These are phyloP conservation scores for Cystobasidium onofrii DNA, from an alignment of 768 basidiomycete genomes.

Conservation along the genomic window DNA sequence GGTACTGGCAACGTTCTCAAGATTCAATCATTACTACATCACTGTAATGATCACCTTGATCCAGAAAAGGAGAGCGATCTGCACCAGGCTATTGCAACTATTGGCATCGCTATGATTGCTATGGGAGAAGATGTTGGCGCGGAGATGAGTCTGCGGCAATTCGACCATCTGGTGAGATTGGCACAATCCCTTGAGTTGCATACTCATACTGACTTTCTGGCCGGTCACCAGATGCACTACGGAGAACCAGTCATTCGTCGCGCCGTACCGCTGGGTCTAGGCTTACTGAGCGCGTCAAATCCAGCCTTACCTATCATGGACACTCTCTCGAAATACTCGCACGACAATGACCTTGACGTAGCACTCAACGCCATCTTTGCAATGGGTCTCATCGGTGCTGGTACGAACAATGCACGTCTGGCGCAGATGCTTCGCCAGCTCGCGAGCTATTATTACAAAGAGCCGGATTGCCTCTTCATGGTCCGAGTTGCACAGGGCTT, in stretches of 20 bases:
- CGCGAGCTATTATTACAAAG: constrained; percentile 96
- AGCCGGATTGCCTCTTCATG: constrained; percentile 91
- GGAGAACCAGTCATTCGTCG: constrained; percentile 88
- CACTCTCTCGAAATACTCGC: constrained; percentile 95
- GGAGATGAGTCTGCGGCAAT: constrained; percentile 93
- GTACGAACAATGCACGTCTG: constrained; percentile 95
- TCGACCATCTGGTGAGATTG: constrained; percentile 78
- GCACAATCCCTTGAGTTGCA: neutral
- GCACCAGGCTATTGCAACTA: constrained; percentile 83
- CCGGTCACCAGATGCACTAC: constrained; percentile 81
- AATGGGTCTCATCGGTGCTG: constrained; percentile 96
- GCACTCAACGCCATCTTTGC: constrained; percentile 96
- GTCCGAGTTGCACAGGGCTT: constrained; percentile 91
- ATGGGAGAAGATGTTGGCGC: constrained; percentile 98
- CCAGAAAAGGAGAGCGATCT: constrained; percentile 58
- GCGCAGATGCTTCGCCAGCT: constrained; percentile 96
- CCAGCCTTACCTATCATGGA: constrained; percentile 90
- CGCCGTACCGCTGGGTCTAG: constrained; percentile 87
- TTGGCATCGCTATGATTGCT: constrained; percentile 85
- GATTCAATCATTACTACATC: constrained; percentile 81
- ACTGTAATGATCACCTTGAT: constrained; percentile 85
- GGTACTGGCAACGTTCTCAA: constrained; percentile 92
- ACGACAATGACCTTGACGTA: constrained; percentile 94
- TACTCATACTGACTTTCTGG: constrained; percentile 36
- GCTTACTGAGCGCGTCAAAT: constrained; percentile 88